Evolutionary conservation across 163 green algal genomes (phyloP), one percentile per base, ranked within the genome.

Genomic region (Scenedesmus sp.): DNA sequence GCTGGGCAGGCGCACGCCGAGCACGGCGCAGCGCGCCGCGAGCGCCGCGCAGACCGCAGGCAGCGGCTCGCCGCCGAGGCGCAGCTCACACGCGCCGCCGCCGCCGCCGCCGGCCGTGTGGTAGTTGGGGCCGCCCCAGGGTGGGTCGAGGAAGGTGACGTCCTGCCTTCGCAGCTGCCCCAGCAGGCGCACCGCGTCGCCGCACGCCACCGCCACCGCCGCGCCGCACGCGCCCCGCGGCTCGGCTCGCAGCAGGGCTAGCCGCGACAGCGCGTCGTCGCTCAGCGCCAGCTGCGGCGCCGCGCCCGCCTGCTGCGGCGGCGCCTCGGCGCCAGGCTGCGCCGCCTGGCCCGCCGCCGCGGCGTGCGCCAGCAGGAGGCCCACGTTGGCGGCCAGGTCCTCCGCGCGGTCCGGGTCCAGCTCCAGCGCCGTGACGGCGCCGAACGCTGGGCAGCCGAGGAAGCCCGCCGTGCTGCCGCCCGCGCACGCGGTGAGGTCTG

Each of bases 401-500:
- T 72, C 73, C 33, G 60, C 60, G 3, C 73, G 33, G 14, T 81
- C 73, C 18, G 60, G 60, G 39, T 81, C 73, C 24, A 81, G 11
- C 60, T 81, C 73, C 24, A 74, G 33, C 22, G 73, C 73, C 10
- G 73, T 81, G 10, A 81, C 73, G 53, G 15, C 33, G 28, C 24
- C 50, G 60, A 81, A 81, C 6, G 20, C 20, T 22, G 13, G 29
- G 14, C 4, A 1, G 2, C 13, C 10, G 9, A 56, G 22, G n/a
- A 78, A 67, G 2, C 60, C 60, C 1, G 74, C 56, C 17, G 18
- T 24, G 26, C 63, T 74, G 50, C 73, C 73, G 6, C 73, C 73
- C 63, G 47, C 50, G 53, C 73, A 81, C 2, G 73, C 73, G 1
- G 73, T 81, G 11, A 81, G 18, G 45, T 81, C 73, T 5, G 73